These are phyloP conservation scores for Nadsonia commutata DNA, from an alignment of 1,139 yeast genomes.

Conservation along the genomic window DNA sequence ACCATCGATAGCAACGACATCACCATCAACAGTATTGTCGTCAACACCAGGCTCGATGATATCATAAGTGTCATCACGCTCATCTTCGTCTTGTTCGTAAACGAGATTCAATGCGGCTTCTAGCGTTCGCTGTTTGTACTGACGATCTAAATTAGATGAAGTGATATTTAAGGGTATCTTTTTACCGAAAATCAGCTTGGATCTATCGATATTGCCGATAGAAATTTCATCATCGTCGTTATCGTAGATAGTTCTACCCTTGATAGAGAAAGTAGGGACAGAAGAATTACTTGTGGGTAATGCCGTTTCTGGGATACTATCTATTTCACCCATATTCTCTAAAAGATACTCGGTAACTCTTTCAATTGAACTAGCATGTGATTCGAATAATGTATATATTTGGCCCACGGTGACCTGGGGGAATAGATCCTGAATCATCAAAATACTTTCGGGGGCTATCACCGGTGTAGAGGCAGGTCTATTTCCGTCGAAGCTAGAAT, in stretches of 20 bases:
- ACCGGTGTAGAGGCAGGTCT: not conserved
- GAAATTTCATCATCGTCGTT: slow-evolving; percentile 1
- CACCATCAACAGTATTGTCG: slow-evolving; percentile 15
- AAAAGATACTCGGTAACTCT: slow-evolving; percentile 6
- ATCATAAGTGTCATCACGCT: slow-evolving; percentile 73
- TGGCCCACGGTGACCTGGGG: slow-evolving; percentile 5
- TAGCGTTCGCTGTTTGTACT: slow-evolving; percentile 14
- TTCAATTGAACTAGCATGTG: slow-evolving; percentile 1
- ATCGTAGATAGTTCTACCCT: not conserved
- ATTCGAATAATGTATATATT: slow-evolving; percentile 3
- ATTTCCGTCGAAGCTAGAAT: not conserved
- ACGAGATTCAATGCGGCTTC: slow-evolving; percentile 49
- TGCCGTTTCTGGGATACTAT: slow-evolving; percentile 1
- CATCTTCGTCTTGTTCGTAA: slow-evolving; percentile 62
- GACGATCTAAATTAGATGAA: slow-evolving; percentile 3
- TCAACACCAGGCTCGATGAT: slow-evolving; percentile 39
- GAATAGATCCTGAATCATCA: slow-evolving; percentile 4
- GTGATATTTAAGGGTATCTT: slow-evolving; percentile 1
- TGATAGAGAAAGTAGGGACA: not conserved
- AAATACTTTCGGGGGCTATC: not conserved
- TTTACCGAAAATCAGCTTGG: slow-evolving; percentile 5
- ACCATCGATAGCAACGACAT: slow-evolving; percentile 7
- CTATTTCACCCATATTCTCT: slow-evolving; percentile 3
- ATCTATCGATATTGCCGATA: not conserved
- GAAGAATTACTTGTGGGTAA: not conserved